A percentile compares a stretch with the other conserved stretches of the same genome.
Evolutionary conservation across 1,139 yeast genomes (phyloP).

Genomic region (Magnusiomyces ingens): DNA sequence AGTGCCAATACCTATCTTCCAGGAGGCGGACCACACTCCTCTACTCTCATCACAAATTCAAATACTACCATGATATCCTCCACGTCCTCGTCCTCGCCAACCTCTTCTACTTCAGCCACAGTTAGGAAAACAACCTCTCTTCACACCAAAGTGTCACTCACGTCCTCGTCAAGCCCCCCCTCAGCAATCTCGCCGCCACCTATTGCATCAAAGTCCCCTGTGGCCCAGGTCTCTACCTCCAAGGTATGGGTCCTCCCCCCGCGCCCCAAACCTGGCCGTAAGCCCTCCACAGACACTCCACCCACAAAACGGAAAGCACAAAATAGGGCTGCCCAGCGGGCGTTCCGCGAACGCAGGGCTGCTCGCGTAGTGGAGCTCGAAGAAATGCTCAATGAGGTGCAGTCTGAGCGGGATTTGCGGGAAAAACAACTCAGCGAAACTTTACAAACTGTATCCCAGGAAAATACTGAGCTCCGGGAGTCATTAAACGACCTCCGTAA

Average conservation of each 20-base stretch:
- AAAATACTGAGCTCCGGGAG: slow-evolving; percentile 22
- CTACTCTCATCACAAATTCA: too few species aligned
- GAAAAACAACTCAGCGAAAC: slow-evolving; percentile 41
- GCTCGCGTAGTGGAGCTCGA: slow-evolving; percentile 49
- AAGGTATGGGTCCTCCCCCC: slow-evolving; percentile 90
- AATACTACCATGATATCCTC: neutral
- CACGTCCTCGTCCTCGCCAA: neutral
- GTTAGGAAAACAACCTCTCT: slow-evolving; percentile 11
- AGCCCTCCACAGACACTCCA: slow-evolving; percentile 60
- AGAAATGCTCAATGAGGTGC: slow-evolving; percentile 52
- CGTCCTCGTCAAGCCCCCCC: slow-evolving; percentile 30
- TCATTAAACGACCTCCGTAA: slow-evolving; percentile 17
- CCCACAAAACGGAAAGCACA: slow-evolving; percentile 56
- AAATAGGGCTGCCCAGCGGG: slow-evolving; percentile 88
- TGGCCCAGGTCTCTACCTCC: slow-evolving; percentile 44
- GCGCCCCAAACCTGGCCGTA: slow-evolving; percentile 83
- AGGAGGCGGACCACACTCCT: too few species aligned
- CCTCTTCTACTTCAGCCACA: slow-evolving; percentile 11
- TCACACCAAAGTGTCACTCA: neutral
- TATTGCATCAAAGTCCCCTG: slow-evolving; percentile 4
- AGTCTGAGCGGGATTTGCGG: slow-evolving; percentile 42
- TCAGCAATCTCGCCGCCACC: neutral
- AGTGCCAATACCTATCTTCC: neutral
- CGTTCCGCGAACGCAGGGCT: slow-evolving; percentile 79
- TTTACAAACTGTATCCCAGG: slow-evolving; percentile 30